Percentiles rank a stretch among this genome's conserved stretches.
phyloP scores from a whole-genome alignment of 2,329 filamentous ascomycete species.

The Fusarium mundagurra region DNA sequence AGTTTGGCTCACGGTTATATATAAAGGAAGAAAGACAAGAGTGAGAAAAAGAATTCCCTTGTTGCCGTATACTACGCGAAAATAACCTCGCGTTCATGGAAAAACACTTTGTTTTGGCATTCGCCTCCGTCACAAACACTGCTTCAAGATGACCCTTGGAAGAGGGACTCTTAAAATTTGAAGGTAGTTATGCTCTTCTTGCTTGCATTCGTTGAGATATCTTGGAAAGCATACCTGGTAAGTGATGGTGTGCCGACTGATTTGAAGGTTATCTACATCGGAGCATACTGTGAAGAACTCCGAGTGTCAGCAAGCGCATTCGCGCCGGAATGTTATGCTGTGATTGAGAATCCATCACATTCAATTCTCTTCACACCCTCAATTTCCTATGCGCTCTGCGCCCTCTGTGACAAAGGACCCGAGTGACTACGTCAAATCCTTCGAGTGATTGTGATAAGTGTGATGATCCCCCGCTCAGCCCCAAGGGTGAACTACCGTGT shows the following conservation, averaged over 20 bases:
- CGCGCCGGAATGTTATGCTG: not conserved
- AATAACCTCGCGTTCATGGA: too few species aligned
- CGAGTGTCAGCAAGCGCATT: not conserved
- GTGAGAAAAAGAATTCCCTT: accelerated
- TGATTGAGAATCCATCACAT: not conserved
- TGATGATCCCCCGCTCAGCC: not conserved
- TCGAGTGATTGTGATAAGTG: not conserved
- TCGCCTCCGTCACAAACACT: not conserved
- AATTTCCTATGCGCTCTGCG: not conserved
- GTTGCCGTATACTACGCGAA: accelerated
- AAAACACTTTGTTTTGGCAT: not conserved
- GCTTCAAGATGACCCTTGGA: not conserved
- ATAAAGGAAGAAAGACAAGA: not conserved
- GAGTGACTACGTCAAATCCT: not conserved
- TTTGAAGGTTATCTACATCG: not conserved
- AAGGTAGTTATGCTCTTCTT: too few species aligned
- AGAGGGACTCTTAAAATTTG: not conserved
- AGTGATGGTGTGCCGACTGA: not conserved
- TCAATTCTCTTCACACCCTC: not conserved
- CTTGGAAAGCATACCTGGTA: not conserved
- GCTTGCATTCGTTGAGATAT: not conserved
- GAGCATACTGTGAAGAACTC: too few species aligned
- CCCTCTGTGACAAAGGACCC: not conserved
- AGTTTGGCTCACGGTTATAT: not conserved
- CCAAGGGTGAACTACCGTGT: not conserved